Evolutionary conservation across 2,329 filamentous ascomycete species (phyloP).

Genomic region (Chrysoporthe cubensis): DNA sequence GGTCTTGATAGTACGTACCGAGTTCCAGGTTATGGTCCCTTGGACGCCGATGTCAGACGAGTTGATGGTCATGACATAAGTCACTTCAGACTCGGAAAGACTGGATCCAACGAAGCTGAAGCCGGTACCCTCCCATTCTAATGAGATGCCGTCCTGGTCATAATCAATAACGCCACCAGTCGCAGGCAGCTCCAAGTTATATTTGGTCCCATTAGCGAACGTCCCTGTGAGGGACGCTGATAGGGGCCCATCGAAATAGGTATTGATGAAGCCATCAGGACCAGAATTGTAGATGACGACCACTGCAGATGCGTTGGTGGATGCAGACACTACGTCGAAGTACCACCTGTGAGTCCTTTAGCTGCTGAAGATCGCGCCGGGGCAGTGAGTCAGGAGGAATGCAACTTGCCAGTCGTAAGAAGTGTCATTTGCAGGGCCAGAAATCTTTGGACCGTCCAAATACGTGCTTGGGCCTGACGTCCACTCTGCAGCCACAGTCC

Average conservation of each 20-base stretch:
- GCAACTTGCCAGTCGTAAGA: slow-evolving; percentile 24
- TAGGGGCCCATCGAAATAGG: slow-evolving; percentile 4
- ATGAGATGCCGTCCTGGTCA: slow-evolving; percentile 4
- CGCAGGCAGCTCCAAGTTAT: slow-evolving; percentile 10
- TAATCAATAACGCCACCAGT: slow-evolving; percentile 9
- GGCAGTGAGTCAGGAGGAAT: too few relatives aligned
- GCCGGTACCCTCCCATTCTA: slow-evolving; percentile 17
- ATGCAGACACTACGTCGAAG: slow-evolving; percentile 24
- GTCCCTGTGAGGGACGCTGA: slow-evolving; percentile 14
- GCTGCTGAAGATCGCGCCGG: not conserved
- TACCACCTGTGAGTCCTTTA: slow-evolving; percentile 20
- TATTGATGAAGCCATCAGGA: slow-evolving; percentile 21
- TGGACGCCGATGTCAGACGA: slow-evolving; percentile 19
- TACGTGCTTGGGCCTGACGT: slow-evolving; percentile 1
- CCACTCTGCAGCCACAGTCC: slow-evolving; percentile 12
- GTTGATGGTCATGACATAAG: slow-evolving; percentile 26
- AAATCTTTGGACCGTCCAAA: slow-evolving; percentile 22
- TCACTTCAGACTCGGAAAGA: not conserved
- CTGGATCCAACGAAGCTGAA: slow-evolving; percentile 22
- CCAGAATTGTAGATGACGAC: slow-evolving; percentile 29
- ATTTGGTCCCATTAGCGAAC: slow-evolving; percentile 25
- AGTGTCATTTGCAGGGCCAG: slow-evolving; percentile 15
- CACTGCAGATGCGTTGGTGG: slow-evolving; percentile 17
- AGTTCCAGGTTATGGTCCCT: slow-evolving; percentile 21
- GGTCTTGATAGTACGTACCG: slow-evolving; percentile 10